Base-by-base conservation (phyloP, 2,329 filamentous ascomycete species). In the Trichoderma sp. region DNA sequence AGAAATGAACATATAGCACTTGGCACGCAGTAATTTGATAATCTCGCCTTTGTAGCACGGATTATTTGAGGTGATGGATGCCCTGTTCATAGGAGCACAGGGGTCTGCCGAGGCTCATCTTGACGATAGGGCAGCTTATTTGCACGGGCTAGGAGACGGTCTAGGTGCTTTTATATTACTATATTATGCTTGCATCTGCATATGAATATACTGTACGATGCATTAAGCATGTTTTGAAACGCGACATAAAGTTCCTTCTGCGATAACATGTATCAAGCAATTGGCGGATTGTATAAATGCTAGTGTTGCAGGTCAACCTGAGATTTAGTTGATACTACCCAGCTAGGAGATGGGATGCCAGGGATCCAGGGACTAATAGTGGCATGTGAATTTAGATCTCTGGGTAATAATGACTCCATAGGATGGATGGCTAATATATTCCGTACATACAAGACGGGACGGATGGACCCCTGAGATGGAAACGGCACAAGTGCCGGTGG, bases 301-400 rank as follows among this genome's bases (percentile, higher is more conserved):
- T 37, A 48, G 32, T 39, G 65, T 67, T 32, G 50, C 65, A 67
- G 65, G 65, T 63, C 45, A 67, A 67, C 65, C 58, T 67, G 56
- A 67, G 50, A 67, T 57, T 13, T 42, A 27, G n/a, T 57, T n/a
- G 25, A 57, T 17, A 10, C 15, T 19, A 6, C 12, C 12, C 7
- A 2, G 13, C 29, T 58, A 57, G 39, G 52, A 54, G 29, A 34
- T 53, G 34, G 35, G 22, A 4, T 12, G 32, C 50, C 35, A n/a
- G 60, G 60, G 60, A 48, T 65, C n/a, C 5, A 25, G 37, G 22
- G 22, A 17, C 56, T 22, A 54, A 27, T 34, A n/a, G 4, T 42
- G n/a, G 50, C 45, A 25, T n/a, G 25, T 35, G 54, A 48, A 22
- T 48, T 48, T 48, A 48, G 19, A 48, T 48, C 54, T 58, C 19